Conservation (phyloP, 2,329 filamentous ascomycete species). For the Nannizziopsis arthrosporioides region DNA sequence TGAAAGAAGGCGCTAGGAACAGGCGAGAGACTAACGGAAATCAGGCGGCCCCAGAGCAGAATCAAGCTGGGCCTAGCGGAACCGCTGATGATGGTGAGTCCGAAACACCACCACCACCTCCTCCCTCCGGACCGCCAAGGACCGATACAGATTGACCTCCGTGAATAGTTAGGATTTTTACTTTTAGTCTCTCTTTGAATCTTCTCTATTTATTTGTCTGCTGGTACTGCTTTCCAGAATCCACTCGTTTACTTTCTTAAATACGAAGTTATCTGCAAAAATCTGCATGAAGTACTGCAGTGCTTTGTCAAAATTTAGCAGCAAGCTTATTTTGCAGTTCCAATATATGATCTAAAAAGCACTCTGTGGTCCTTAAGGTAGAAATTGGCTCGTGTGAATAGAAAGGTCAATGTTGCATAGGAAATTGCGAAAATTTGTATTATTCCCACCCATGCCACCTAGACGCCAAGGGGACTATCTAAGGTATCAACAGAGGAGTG, state of each 20-base stretch:
- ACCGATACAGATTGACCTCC: background rate
- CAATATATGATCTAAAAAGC: no score
- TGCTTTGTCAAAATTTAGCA: no score
- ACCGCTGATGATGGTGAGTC: background rate
- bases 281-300: no score
- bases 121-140: background rate
- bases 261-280: no score
- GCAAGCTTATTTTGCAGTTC: no score
- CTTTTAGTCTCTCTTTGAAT: no score
- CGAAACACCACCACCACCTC: background rate
- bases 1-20: slow-evolving; percentile 52
- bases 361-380: no score
- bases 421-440: background rate
- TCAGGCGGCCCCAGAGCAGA: slow-evolving; percentile 5
- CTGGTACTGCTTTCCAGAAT: background rate
- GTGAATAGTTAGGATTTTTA: background rate
- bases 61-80: background rate
- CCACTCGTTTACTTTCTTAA: background rate
- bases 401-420: background rate
- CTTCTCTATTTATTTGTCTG: background rate
- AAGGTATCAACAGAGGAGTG: background rate
- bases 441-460: background rate
- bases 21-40: slow-evolving; percentile 24
- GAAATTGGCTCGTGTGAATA: no score
- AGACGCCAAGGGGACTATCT: background rate